Conservation (phyloP, 768 basidiomycete genomes). For the Mycena albidolilacea region DNA sequence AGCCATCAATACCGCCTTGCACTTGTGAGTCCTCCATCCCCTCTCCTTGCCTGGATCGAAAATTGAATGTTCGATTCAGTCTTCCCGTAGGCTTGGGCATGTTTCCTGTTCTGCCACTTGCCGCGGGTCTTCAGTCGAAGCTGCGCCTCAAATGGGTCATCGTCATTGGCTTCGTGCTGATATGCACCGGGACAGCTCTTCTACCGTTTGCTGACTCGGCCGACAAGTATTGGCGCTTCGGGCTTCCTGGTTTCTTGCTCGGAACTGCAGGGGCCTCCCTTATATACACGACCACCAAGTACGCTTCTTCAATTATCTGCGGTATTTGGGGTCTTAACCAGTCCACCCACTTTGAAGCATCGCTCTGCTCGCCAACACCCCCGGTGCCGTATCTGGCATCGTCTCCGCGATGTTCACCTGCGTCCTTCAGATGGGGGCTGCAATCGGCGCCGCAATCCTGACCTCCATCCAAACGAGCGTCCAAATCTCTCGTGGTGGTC, state of each 20-base stretch:
- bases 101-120: background rate
- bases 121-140: background rate
- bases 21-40: constrained; percentile 49
- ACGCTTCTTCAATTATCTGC: background rate
- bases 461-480: constrained; percentile 54
- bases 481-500: background rate
- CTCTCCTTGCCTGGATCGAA: background rate
- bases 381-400: background rate
- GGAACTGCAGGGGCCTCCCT: background rate
- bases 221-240: background rate
- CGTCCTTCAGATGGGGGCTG: background rate
- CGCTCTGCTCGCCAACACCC: constrained; percentile 58
- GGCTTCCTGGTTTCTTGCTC: constrained; percentile 4
- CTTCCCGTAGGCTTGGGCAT: constrained; percentile 1
- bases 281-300: constrained; percentile 1
- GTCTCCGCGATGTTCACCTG: background rate
- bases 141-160: constrained; percentile 9
- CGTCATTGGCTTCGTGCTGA: background rate
- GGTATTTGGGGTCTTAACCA: too few relatives aligned
- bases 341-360: background rate
- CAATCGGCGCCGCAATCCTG: background rate
- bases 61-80: background rate
- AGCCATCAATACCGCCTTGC: constrained; percentile 55
- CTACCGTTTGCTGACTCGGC: constrained; percentile 5
- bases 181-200: background rate